These are phyloP conservation scores for Pythium coloratum DNA, from an alignment of 352 stramenopile species.

Conservation along the genomic window DNA sequence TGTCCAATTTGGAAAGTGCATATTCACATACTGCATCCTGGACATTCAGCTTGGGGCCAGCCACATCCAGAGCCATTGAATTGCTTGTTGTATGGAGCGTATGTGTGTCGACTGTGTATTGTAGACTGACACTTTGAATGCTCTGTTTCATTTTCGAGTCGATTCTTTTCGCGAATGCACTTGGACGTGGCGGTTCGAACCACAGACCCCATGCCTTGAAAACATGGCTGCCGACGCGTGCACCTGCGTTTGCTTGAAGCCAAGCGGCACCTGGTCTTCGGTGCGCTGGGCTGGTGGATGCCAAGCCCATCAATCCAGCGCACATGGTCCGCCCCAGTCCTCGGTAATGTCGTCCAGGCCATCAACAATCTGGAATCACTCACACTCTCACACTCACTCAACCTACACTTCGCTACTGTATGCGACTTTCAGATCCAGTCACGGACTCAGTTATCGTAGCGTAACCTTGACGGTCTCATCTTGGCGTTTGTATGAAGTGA, in stretches of 20 bases:
- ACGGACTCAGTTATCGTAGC: not conserved
- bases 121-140: too few species aligned
- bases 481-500: not conserved
- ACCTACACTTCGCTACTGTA: not conserved
- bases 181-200: not conserved
- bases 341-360: not conserved
- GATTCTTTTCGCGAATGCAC: not conserved
- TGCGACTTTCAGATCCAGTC: not conserved
- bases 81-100: too few species aligned
- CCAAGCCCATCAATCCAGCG: not conserved
- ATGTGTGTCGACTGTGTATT: not conserved
- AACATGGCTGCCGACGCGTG: not conserved
- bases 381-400: not conserved
- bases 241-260: conserved; percentile 3
- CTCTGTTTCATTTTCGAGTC: not conserved
- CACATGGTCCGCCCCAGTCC: not conserved
- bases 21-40: too few species aligned
- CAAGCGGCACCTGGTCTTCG: not conserved
- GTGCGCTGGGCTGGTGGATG: conserved; percentile 1
- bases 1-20: too few species aligned
- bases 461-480: not conserved
- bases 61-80: too few species aligned
- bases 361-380: not conserved
- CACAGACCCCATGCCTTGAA: not conserved
- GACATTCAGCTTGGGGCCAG: too few species aligned